These are phyloP conservation scores for Penicillium antarcticum DNA, from an alignment of 495 filamentous ascomycete species.

Conservation along the genomic window DNA sequence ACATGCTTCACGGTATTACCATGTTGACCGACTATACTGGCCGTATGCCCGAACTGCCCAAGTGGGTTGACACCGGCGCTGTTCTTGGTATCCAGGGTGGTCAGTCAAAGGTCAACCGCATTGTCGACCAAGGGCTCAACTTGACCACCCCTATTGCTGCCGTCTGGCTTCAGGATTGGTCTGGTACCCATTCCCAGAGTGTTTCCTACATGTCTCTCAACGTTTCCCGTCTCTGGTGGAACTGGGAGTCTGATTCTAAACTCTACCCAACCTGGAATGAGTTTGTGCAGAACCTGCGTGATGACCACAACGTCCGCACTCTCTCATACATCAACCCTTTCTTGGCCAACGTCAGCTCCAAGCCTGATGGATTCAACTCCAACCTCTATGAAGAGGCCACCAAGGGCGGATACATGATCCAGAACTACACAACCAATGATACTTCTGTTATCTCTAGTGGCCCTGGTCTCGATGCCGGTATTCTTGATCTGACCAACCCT, in stretches of 20 bases:
- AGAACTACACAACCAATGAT: slow-evolving; percentile 19
- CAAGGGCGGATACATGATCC: slow-evolving; percentile 17
- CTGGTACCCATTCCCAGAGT: slow-evolving; percentile 21
- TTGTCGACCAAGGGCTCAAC: slow-evolving; percentile 15
- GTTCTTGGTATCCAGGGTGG: slow-evolving; percentile 25
- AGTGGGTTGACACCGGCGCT: slow-evolving; percentile 19
- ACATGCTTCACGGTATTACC: slow-evolving; percentile 19
- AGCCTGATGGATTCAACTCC: slow-evolving; percentile 18
- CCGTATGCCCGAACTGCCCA: slow-evolving; percentile 17
- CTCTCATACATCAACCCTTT: slow-evolving; percentile 28
- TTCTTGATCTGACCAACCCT: slow-evolving; percentile 22
- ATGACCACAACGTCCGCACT: slow-evolving; percentile 23
- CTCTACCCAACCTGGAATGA: slow-evolving; percentile 25
- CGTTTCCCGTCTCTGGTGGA: slow-evolving; percentile 31
- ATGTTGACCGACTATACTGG: slow-evolving; percentile 24
- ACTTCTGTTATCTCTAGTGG: slow-evolving; percentile 24
- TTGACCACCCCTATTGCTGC: slow-evolving; percentile 18
- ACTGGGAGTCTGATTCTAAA: slow-evolving; percentile 23
- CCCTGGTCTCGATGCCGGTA: slow-evolving; percentile 21
- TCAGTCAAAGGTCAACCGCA: slow-evolving; percentile 19
- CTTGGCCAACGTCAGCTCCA: slow-evolving; percentile 22
- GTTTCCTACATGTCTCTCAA: slow-evolving; percentile 20
- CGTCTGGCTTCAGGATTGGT: slow-evolving; percentile 27
- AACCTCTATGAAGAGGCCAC: slow-evolving; percentile 20
- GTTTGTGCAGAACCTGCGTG: slow-evolving; percentile 23